Conservation (phyloP, 345 rosid genomes). For the Eucalyptus viminalis region DNA sequence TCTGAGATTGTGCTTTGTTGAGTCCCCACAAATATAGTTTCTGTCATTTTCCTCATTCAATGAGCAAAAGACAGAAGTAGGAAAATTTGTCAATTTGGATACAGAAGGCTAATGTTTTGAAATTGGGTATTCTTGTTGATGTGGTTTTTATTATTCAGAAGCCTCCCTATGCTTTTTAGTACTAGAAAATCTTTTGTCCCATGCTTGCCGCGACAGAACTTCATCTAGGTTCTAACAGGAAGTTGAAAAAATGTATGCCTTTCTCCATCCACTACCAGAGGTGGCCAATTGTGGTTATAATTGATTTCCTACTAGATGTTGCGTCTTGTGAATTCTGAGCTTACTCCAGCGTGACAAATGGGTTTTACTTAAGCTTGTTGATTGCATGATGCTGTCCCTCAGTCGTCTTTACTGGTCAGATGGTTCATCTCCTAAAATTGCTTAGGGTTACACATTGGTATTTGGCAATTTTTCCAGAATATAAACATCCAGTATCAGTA, state of each 20-base stretch:
- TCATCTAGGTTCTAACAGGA: neutral
- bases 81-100: neutral
- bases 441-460: neutral
- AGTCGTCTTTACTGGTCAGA: neutral
- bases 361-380: neutral
- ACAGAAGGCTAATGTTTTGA: neutral
- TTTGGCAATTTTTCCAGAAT: neutral
- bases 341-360: neutral
- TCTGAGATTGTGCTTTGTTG: neutral
- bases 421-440: neutral
- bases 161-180: neutral
- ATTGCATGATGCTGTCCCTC: neutral
- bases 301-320: neutral
- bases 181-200: neutral
- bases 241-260: neutral
- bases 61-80: neutral
- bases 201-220: neutral
- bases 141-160: neutral
- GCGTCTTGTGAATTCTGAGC: neutral
- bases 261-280: neutral
- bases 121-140: neutral
- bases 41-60: neutral
- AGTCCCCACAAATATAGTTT: neutral
- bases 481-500: neutral
- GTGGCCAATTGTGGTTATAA: neutral